Evolutionary conservation across 2,329 filamentous ascomycete species (phyloP).

Genomic region (Fusarium sp.): DNA sequence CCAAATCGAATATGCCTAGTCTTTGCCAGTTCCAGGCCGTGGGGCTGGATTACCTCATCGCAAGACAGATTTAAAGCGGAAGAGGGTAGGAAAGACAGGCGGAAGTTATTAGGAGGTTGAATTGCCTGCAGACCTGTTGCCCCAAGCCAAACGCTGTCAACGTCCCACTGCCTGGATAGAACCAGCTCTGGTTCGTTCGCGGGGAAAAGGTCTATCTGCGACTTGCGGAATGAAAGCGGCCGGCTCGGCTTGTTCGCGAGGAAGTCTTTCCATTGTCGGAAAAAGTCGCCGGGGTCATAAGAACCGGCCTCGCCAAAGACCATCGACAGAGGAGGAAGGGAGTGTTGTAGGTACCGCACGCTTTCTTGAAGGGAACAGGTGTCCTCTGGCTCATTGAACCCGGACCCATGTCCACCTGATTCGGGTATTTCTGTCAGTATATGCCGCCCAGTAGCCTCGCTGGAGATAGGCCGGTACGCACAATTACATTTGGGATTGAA

Average conservation of each 20-base stretch:
- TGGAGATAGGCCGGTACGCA: too few relatives aligned
- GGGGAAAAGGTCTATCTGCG: not conserved
- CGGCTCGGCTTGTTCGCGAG: not conserved
- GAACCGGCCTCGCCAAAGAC: not conserved
- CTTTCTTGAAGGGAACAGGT: not conserved
- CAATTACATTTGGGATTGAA: too few relatives aligned
- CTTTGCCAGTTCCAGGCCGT: not conserved
- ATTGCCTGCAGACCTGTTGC: not conserved
- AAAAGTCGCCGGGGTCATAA: not conserved
- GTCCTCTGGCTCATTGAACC: not conserved
- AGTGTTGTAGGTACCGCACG: not conserved
- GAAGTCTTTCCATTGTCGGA: constrained; percentile 7
- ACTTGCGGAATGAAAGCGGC: constrained; percentile 13
- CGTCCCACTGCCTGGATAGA: constrained; percentile 7
- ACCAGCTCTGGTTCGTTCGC: too few relatives aligned
- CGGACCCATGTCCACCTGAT: too few relatives aligned
- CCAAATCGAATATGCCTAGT: not conserved
- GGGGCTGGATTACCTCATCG: not conserved
- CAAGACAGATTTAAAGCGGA: not conserved
- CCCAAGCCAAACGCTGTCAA: constrained; percentile 17
- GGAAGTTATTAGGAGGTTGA: not conserved
- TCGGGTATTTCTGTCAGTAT: too few relatives aligned
- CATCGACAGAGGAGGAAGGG: not conserved
- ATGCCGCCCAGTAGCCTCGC: too few relatives aligned
- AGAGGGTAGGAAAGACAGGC: not conserved